These are phyloP conservation scores for Capsicum chinense DNA, from an alignment of 257 asterid genomes.

Conservation along the genomic window DNA sequence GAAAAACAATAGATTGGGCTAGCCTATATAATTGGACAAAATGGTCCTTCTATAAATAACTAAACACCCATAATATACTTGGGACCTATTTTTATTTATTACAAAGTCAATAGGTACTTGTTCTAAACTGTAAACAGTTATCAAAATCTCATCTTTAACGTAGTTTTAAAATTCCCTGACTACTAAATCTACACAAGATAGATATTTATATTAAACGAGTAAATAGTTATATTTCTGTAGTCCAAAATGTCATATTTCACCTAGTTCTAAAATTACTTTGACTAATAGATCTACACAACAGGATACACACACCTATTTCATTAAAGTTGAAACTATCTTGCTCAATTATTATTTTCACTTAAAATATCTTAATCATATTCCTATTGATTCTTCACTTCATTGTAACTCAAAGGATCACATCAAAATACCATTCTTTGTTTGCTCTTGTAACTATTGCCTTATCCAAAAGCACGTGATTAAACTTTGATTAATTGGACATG, in stretches of 20 bases:
- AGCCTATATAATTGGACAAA: background rate
- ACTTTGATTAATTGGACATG: constrained; percentile 28
- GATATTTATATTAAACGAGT: background rate
- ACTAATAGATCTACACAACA: background rate
- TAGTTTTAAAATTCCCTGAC: background rate
- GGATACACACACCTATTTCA: constrained; percentile 23
- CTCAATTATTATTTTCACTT: background rate
- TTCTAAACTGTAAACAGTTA: background rate
- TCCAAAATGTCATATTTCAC: background rate
- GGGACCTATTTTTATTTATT: background rate
- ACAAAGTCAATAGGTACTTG: background rate
- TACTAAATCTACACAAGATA: background rate
- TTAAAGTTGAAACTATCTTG: background rate
- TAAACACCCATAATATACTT: background rate
- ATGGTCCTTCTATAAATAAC: background rate
- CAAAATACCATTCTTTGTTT: background rate
- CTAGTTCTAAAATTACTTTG: background rate
- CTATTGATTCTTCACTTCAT: background rate
- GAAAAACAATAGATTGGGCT: background rate
- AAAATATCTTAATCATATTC: background rate
- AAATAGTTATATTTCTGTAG: background rate
- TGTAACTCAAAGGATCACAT: background rate
- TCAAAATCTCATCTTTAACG: background rate
- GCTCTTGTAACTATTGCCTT: background rate
- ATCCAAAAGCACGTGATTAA: constrained; percentile 34